These are phyloP conservation scores for Polytolypa hystricis DNA, from an alignment of 2,329 filamentous ascomycete genomes.

Conservation along the genomic window DNA sequence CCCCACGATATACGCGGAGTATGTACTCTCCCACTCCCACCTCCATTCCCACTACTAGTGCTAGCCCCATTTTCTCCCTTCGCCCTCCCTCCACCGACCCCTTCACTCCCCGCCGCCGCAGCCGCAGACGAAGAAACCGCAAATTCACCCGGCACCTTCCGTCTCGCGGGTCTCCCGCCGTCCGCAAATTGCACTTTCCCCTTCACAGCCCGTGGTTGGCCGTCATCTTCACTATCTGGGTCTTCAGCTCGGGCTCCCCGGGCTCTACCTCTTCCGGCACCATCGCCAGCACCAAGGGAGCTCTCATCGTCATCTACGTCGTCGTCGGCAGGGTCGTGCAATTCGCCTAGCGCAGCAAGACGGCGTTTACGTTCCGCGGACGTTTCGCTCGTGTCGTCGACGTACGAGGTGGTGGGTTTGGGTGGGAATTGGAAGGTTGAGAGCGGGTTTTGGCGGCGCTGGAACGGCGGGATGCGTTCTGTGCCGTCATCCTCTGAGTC, in stretches of 20 bases:
- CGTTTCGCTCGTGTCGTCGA: constrained; percentile 29
- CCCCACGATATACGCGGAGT: constrained; percentile 8
- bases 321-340: constrained; percentile 18
- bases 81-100: constrained; percentile 4
- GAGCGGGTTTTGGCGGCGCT: constrained; percentile 9
- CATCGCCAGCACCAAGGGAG: constrained; percentile 9
- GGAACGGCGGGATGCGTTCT: constrained; percentile 30
- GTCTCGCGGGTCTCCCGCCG: constrained; percentile 18
- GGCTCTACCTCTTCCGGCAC: constrained; percentile 18
- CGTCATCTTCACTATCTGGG: constrained; percentile 20
- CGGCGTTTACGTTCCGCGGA: constrained; percentile 37
- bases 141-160: constrained; percentile 10
- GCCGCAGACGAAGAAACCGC: constrained; percentile 6
- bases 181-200: constrained; percentile 27
- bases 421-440: neutral
- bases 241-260: constrained; percentile 13
- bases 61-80: constrained; percentile 9
- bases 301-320: constrained; percentile 16
- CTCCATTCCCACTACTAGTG: constrained; percentile 11
- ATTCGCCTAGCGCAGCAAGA: constrained; percentile 32
- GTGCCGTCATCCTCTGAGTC: constrained; percentile 36
- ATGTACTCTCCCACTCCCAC: constrained; percentile 13
- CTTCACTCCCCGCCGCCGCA: neutral
- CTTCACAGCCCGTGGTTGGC: constrained; percentile 13
- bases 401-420: neutral